Percentiles rank a stretch among this genome's conserved stretches.
Evolutionary conservation across 2,329 filamentous ascomycete species (phyloP).

Genomic region (Aspergillus quadrilineatus): DNA sequence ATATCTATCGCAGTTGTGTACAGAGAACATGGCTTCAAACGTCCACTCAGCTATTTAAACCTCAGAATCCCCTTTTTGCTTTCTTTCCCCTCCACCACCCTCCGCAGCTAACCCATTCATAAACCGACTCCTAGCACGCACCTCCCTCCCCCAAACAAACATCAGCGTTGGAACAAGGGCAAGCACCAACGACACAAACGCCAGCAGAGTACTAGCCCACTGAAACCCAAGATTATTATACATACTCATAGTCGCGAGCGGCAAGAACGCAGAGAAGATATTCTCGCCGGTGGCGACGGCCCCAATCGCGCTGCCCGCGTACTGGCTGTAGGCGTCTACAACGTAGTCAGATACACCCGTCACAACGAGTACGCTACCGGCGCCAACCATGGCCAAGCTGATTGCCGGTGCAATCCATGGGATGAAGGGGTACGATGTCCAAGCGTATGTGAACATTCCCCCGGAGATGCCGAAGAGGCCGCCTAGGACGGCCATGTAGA

Average conservation of each 20-base stretch:
- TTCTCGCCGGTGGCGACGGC: conserved; percentile 49
- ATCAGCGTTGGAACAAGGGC: conserved; percentile 37
- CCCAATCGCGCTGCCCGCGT: conserved; percentile 48
- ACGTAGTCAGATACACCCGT: conserved; percentile 51
- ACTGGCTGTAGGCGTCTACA: conserved; percentile 50
- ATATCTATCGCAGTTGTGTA: not conserved
- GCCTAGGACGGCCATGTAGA: conserved; percentile 43
- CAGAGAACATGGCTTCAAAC: not conserved
- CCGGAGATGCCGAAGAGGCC: conserved; percentile 35
- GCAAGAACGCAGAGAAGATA: conserved; percentile 44
- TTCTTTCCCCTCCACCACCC: not conserved
- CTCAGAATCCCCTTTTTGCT: not conserved
- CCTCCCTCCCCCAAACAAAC: conserved; percentile 37
- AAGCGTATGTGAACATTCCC: conserved; percentile 40
- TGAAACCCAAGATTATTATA: conserved; percentile 38
- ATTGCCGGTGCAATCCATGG: conserved; percentile 39
- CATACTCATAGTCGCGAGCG: conserved; percentile 40
- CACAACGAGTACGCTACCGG: conserved; percentile 45
- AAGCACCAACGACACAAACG: conserved; percentile 38
- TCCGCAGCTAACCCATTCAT: conserved; percentile 16
- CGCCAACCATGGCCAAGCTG: conserved; percentile 40
- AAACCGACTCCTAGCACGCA: conserved; percentile 27
- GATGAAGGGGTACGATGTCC: conserved; percentile 32
- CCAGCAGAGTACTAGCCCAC: conserved; percentile 44
- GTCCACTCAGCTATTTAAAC: not conserved